Conservation (phyloP, 2,329 filamentous ascomycete species). For the Raffaelea deltoideospora region DNA sequence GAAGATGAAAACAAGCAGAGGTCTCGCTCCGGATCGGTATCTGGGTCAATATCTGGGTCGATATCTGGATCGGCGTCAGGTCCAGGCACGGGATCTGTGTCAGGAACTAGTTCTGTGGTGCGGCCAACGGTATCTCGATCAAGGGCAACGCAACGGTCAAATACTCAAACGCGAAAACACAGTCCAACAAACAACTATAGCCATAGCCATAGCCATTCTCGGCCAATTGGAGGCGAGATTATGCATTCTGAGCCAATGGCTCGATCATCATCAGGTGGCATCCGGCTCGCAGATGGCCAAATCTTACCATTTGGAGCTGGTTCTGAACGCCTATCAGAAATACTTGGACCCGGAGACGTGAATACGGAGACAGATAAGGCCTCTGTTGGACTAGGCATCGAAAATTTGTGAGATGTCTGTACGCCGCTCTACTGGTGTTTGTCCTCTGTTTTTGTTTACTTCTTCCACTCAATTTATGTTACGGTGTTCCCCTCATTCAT, state of each 20-base stretch:
- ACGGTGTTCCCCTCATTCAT: not conserved
- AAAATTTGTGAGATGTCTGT: too few relatives aligned
- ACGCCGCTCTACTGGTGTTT: too few relatives aligned
- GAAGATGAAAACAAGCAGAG: not conserved
- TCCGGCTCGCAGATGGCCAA: slow-evolving; percentile 11
- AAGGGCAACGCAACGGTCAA: not conserved
- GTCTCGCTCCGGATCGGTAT: not conserved
- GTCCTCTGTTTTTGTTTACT: too few relatives aligned
- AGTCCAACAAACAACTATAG: not conserved
- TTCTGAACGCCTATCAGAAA: not conserved
- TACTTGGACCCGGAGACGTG: not conserved
- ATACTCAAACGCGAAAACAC: not conserved
- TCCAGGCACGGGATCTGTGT: not conserved
- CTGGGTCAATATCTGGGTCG: not conserved
- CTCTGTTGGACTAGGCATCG: too few relatives aligned
- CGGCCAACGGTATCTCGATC: not conserved
- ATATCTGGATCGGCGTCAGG: not conserved
- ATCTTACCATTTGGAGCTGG: slow-evolving; percentile 12
- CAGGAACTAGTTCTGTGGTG: not conserved
- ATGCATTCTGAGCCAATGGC: slow-evolving; percentile 11
- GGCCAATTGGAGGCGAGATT: not conserved
- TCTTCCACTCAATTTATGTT: not conserved
- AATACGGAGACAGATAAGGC: not conserved
- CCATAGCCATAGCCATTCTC: not conserved
- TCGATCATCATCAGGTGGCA: slow-evolving; percentile 10